Evolutionary conservation across 768 basidiomycete genomes (phyloP).

Genomic region (Boletus rex-veris): DNA sequence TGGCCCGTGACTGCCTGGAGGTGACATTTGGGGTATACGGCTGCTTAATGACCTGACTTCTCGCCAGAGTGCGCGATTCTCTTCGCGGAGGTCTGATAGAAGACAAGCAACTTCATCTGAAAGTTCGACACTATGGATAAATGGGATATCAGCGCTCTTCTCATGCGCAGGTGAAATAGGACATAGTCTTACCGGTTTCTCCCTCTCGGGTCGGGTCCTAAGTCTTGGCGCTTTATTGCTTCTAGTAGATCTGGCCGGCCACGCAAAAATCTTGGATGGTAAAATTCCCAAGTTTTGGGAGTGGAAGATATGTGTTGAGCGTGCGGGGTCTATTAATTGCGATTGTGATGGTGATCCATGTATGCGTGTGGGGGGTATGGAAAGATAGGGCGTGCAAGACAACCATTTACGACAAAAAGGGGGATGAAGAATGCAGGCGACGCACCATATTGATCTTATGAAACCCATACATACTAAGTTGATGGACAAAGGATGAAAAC

Average conservation of each 20-base stretch:
- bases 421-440: constrained; percentile 9
- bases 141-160: constrained; percentile 1
- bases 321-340: constrained; percentile 61
- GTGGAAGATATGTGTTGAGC: constrained; percentile 78
- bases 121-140: constrained; percentile 65
- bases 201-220: constrained; percentile 70
- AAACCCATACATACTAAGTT: constrained; percentile 95
- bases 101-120: constrained; percentile 60
- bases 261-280: constrained; percentile 81
- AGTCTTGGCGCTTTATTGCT: constrained; percentile 81
- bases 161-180: not conserved
- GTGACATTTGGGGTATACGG: constrained; percentile 22
- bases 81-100: constrained; percentile 65
- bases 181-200: constrained; percentile 22
- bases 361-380: not conserved
- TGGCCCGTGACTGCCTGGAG: not conserved
- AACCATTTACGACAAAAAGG: not conserved
- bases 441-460: constrained; percentile 87
- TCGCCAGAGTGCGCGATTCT: constrained; percentile 59
- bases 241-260: constrained; percentile 78
- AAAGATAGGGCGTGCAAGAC: not conserved
- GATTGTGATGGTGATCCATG: not conserved
- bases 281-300: constrained; percentile 87
- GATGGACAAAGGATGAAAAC: constrained; percentile 94
- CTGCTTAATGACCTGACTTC: constrained; percentile 24